These are phyloP conservation scores for Xylariaceae sp. DNA, from an alignment of 2,329 filamentous ascomycete genomes.

Conservation along the genomic window DNA sequence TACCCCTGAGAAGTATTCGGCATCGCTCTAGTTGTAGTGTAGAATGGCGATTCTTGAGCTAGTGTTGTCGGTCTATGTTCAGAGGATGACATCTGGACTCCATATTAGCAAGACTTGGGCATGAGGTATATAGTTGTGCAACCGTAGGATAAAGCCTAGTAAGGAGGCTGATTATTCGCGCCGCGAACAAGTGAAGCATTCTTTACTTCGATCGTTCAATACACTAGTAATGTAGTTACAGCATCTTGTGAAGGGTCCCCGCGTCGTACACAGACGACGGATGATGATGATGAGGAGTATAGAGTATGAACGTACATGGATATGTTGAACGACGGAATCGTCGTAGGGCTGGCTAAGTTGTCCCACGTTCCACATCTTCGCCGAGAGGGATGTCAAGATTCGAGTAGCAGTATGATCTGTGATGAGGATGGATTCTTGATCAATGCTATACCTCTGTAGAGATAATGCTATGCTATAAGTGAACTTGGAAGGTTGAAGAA, in stretches of 20 bases:
- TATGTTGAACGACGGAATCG: slow-evolving; percentile 19
- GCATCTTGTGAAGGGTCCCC: too few species aligned
- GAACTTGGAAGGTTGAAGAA: slow-evolving; percentile 7
- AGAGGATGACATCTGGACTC: slow-evolving; percentile 22
- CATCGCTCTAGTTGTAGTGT: slow-evolving; percentile 18
- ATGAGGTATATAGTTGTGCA: background rate
- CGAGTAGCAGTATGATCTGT: slow-evolving; percentile 1
- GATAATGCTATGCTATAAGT: too few species aligned
- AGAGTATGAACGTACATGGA: slow-evolving; percentile 22
- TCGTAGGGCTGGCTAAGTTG: slow-evolving; percentile 23
- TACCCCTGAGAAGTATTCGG: slow-evolving; percentile 20
- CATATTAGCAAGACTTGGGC: slow-evolving; percentile 13
- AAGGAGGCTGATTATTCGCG: background rate
- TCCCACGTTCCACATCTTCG: slow-evolving; percentile 25
- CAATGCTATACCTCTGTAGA: slow-evolving; percentile 4
- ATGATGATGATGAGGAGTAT: background rate
- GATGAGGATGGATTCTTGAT: slow-evolving; percentile 3
- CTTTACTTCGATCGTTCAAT: background rate
- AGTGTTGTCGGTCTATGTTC: slow-evolving; percentile 22
- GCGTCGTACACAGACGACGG: too few species aligned
- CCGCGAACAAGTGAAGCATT: background rate
- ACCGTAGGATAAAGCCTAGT: background rate
- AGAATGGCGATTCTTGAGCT: slow-evolving; percentile 22
- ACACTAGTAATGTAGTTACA: background rate
- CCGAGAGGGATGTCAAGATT: slow-evolving; percentile 5